A percentile compares a stretch with the other conserved stretches of the same genome.
Conservation (phyloP, 2,329 filamentous ascomycete genomes). For the Botrytis fabae region DNA sequence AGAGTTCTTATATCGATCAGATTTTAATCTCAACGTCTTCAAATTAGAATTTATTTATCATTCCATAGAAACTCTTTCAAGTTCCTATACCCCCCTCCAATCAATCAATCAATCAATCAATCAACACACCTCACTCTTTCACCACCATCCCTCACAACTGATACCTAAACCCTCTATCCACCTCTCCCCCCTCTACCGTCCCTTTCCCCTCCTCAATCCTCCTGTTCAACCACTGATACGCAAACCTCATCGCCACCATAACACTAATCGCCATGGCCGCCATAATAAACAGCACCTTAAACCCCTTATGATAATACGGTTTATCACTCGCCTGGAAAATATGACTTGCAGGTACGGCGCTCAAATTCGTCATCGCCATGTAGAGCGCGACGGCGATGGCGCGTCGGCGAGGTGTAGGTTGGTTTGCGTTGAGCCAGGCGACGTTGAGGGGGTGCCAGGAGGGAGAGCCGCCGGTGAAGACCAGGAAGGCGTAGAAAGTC, state of each 20-base stretch:
- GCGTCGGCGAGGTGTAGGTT: conserved; percentile 16
- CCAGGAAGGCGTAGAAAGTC: conserved; percentile 23
- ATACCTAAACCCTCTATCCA: conserved; percentile 23
- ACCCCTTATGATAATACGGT: conserved; percentile 21
- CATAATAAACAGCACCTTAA: conserved; percentile 21
- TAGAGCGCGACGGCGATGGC: conserved; percentile 18
- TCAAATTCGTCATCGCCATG: conserved; percentile 21
- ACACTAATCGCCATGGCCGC: conserved; percentile 18
- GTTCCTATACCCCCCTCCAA: not conserved
- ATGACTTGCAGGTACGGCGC: conserved; percentile 13
- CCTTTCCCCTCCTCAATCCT: conserved; percentile 21
- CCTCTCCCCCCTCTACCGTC: conserved; percentile 15
- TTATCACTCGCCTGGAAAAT: conserved; percentile 22
- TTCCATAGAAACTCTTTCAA: not conserved
- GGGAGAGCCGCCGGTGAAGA: conserved; percentile 16
- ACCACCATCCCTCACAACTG: not conserved
- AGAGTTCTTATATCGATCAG: not conserved
- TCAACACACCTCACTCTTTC: not conserved
- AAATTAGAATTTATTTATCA: not conserved
- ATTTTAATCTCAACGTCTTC: not conserved
- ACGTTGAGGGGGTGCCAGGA: conserved; percentile 24
- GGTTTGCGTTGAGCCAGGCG: conserved; percentile 21
- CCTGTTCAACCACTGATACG: conserved; percentile 21
- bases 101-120: no score
- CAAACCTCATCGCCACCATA: conserved; percentile 13